Evolutionary conservation across 176 grass and related monocot species (phyloP), one percentile per base, ranked within the genome.

Genomic region (Eleusine coracana): DNA sequence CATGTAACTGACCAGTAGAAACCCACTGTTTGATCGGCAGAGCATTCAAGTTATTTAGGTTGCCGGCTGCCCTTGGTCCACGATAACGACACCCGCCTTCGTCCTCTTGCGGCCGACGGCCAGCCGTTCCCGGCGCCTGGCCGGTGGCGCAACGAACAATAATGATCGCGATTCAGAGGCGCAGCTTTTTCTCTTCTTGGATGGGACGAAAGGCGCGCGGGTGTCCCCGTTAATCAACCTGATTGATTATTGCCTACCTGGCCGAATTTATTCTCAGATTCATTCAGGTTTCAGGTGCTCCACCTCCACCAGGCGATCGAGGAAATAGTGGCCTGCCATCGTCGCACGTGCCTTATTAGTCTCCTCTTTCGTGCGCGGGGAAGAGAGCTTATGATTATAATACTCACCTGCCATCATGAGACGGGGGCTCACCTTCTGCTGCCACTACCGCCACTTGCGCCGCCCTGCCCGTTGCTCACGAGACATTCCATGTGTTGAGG

Each of bases 401-500:
- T 63, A 63, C 25, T 13, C 4, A 2, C 60, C 25, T 7, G 64
- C 15, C 14, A 36, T 38, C 14, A 36, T 66, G n/a, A 13, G 23
- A 2, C 12, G 1, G 48, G 12, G 7, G 21, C 14, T 81, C 39
- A 3, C 49, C 83, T 39, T 17, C 45, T 84, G 34, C 66, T 18
- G 67, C 76, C 66, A 77, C 14, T 17, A 61, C 61, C 27, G 5
- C 68, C 64, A 37, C 39, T 27, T 38, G 51, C 20, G 11, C 65
- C 48, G 40, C 36, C n/a, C 66, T 41, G 78, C 78, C 71, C 10
- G 71, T 42, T 39, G 79, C 74, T 82, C 42, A 29, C 15, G 17
- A 87, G 66, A 38, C 80, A 88, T 6, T 20, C 45, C 80, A 88
- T 80, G 72, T 74, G 80, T 74, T 2, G 55, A 37, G 77, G 31